phyloP scores from a whole-genome alignment of 2,329 filamentous ascomycete genomes.

The Microdochium bolleyi region DNA sequence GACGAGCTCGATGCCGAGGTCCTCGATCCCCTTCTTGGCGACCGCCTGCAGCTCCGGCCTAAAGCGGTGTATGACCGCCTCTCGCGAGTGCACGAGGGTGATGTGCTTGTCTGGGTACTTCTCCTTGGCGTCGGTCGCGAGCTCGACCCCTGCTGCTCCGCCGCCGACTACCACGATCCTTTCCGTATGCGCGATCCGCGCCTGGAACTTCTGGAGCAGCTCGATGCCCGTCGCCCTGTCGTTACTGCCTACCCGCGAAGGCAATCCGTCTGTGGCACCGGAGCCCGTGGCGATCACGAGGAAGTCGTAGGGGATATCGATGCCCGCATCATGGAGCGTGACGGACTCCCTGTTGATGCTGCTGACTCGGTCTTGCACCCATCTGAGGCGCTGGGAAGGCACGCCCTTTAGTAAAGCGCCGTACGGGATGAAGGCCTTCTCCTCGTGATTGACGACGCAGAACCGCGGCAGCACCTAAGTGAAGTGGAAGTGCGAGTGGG shows the following conservation, averaged over 20 bases:
- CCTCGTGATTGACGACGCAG: slow-evolving; percentile 46
- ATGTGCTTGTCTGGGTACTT: slow-evolving; percentile 48
- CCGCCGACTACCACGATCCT: slow-evolving; percentile 46
- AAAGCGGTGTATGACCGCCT: slow-evolving; percentile 43
- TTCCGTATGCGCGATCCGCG: slow-evolving; percentile 29
- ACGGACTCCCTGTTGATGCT: slow-evolving; percentile 28
- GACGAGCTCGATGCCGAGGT: slow-evolving; percentile 40
- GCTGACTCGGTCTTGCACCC: slow-evolving; percentile 33
- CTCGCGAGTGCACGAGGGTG: slow-evolving; percentile 48
- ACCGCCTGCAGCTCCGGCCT: slow-evolving; percentile 30
- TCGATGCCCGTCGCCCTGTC: slow-evolving; percentile 32
- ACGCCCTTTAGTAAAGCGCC: slow-evolving; percentile 27
- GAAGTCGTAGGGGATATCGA: slow-evolving; percentile 42
- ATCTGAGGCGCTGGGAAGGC: slow-evolving; percentile 24
- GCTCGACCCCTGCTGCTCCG: slow-evolving; percentile 53
- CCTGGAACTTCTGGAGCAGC: slow-evolving; percentile 37
- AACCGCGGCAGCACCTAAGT: slow-evolving; percentile 53
- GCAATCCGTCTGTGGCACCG: slow-evolving; percentile 31
- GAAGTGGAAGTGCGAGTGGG: slow-evolving; percentile 53
- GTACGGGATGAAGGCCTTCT: slow-evolving; percentile 55
- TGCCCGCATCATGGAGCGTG: slow-evolving; percentile 28
- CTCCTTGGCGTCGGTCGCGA: slow-evolving; percentile 51
- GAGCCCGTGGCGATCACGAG: slow-evolving; percentile 52
- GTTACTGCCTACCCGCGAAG: slow-evolving; percentile 36
- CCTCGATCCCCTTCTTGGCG: slow-evolving; percentile 30